Percentiles rank a stretch among this genome's conserved stretches.
Evolutionary conservation across 345 rosid genomes (phyloP).

Genomic region (Physaria fendleri): DNA sequence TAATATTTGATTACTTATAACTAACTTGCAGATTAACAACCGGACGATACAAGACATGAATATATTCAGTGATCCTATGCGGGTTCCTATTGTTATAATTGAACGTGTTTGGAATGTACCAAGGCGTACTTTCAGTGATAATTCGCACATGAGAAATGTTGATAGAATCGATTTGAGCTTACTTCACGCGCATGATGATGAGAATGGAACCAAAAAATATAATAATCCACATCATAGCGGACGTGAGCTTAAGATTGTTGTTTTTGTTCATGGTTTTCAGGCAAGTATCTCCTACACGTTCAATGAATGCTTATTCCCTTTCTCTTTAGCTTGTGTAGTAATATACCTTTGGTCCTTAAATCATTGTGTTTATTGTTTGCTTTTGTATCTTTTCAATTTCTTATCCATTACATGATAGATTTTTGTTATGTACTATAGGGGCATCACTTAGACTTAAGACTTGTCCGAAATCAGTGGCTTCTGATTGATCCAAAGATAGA

Average conservation of each 20-base stretch:
- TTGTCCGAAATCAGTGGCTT: constrained; percentile 95
- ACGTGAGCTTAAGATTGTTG: constrained; percentile 69
- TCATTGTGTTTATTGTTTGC: background rate
- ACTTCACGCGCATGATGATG: constrained; percentile 24
- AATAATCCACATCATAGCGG: constrained; percentile 30
- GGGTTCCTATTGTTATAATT: constrained; percentile 73
- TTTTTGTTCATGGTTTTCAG: constrained; percentile 99
- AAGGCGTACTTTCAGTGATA: constrained; percentile 67
- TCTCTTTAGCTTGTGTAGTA: background rate
- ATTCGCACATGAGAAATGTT: constrained; percentile 61
- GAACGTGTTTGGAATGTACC: constrained; percentile 90
- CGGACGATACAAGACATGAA: constrained; percentile 85
- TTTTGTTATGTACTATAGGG: constrained; percentile 41
- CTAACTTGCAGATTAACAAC: constrained; percentile 67
- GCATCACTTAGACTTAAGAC: constrained; percentile 96
- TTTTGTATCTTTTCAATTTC: background rate
- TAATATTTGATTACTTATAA: background rate
- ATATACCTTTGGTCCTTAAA: background rate
- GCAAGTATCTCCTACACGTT: constrained; percentile 36
- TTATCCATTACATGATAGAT: background rate
- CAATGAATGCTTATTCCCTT: background rate
- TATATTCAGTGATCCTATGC: constrained; percentile 77
- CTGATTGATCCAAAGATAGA: constrained; percentile 81
- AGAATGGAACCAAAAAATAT: constrained; percentile 32
- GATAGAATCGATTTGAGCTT: constrained; percentile 47